Percentiles rank a stretch among this genome's conserved stretches.
phyloP scores from a whole-genome alignment of 345 rosid species.

The Stellera chamaejasme region DNA sequence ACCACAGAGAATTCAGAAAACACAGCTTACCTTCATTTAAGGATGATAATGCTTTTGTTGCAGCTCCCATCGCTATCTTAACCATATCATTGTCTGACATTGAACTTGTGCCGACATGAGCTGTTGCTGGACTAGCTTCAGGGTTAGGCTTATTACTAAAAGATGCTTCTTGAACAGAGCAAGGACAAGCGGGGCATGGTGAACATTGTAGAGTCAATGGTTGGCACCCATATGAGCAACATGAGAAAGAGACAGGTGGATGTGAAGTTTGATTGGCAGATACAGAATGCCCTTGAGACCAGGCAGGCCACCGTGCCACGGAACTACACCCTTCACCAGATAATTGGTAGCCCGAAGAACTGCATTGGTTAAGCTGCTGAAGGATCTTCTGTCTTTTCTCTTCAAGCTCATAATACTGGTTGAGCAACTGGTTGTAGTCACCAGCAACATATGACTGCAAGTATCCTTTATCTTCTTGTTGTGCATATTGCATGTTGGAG shows the following conservation, averaged over 20 bases:
- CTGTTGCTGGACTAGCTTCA: slow-evolving; percentile 6
- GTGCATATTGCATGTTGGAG: slow-evolving; percentile 14
- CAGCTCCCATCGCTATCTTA: slow-evolving; percentile 48
- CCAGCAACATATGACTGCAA: slow-evolving; percentile 20
- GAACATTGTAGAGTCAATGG: slow-evolving; percentile 24
- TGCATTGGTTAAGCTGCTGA: slow-evolving; percentile 36
- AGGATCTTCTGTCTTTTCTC: slow-evolving; percentile 45
- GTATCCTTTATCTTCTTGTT: slow-evolving; percentile 12
- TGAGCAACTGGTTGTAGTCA: slow-evolving; percentile 36
- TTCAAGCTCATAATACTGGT: slow-evolving; percentile 57
- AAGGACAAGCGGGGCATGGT: slow-evolving; percentile 29
- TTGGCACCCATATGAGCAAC: slow-evolving; percentile 33
- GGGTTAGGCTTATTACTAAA: slow-evolving; percentile 9
- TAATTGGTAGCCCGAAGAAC: slow-evolving; percentile 28
- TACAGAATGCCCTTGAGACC: slow-evolving; percentile 23
- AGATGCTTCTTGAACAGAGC: slow-evolving; percentile 20
- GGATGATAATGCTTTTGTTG: slow-evolving; percentile 46
- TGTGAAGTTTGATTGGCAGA: slow-evolving; percentile 22
- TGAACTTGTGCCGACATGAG: slow-evolving; percentile 11
- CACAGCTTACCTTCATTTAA: slow-evolving; percentile 25
- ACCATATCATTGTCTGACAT: slow-evolving; percentile 20
- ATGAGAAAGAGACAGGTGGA: slow-evolving; percentile 18
- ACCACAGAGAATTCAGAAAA: not conserved
- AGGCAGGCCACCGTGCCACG: slow-evolving; percentile 18
- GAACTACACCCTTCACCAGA: slow-evolving; percentile 31